A percentile compares a stretch with the other conserved stretches of the same genome.
Conservation (phyloP, 345 rosid genomes). For the Odontarrhena argentea region DNA sequence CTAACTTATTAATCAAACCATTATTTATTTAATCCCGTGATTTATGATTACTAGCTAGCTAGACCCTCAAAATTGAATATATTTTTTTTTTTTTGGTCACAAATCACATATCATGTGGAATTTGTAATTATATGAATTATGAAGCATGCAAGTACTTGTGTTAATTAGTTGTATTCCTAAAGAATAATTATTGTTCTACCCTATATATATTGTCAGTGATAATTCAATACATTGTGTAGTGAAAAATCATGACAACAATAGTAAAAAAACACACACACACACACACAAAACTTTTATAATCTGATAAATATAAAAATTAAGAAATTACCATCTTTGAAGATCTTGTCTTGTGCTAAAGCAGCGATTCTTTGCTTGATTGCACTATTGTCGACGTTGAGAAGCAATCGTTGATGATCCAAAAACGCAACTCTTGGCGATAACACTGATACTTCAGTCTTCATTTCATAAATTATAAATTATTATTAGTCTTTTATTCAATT, state of each 20-base stretch:
- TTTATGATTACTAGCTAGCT: slow-evolving; percentile 12
- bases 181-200: slow-evolving; percentile 21
- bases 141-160: slow-evolving; percentile 33
- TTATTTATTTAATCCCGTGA: slow-evolving; percentile 19
- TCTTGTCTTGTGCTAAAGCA: slow-evolving; percentile 88
- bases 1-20: slow-evolving; percentile 13
- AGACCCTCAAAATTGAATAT: no score
- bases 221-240: slow-evolving; percentile 13
- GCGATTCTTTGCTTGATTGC: slow-evolving; percentile 94
- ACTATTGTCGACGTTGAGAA: slow-evolving; percentile 78
- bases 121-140: not conserved
- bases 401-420: slow-evolving; percentile 85
- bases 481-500: no score
- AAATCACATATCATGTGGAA: not conserved
- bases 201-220: slow-evolving; percentile 29
- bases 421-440: slow-evolving; percentile 84
- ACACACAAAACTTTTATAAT: not conserved
- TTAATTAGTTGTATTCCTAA: slow-evolving; percentile 3
- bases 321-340: slow-evolving; percentile 81
- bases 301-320: not conserved
- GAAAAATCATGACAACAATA: not conserved
- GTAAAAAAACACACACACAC: not conserved
- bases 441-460: slow-evolving; percentile 81
- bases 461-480: not conserved
- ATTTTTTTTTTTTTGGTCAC: no score